Evolutionary conservation across 176 grass and related monocot genomes (phyloP).

Genomic region (Hyparrhenia diplandra): DNA sequence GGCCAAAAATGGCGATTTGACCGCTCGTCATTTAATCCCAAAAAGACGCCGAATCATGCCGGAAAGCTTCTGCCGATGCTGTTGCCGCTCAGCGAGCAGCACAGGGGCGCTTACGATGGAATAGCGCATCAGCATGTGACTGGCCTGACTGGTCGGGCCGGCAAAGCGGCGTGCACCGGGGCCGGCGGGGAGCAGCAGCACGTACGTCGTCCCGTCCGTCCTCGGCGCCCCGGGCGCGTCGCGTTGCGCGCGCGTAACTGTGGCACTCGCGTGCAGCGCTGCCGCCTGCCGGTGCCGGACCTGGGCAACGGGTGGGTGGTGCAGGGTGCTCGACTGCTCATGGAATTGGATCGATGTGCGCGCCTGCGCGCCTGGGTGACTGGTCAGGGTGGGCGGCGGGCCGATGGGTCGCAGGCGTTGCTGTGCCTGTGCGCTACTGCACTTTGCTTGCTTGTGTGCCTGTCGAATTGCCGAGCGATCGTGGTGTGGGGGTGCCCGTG

Average conservation of each 20-base stretch:
- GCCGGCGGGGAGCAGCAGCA: not conserved
- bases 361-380: not conserved
- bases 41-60: slow-evolving; percentile 14
- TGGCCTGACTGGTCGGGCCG: not conserved
- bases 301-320: not conserved
- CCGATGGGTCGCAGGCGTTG: not conserved
- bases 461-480: not conserved
- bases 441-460: not conserved
- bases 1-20: slow-evolving; percentile 8
- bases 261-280: not conserved
- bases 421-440: not conserved
- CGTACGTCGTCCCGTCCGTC: slow-evolving; percentile 2
- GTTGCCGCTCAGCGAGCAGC: slow-evolving; percentile 2
- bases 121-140: slow-evolving; percentile 25
- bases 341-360: too few species aligned
- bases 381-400: not conserved
- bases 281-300: too few species aligned
- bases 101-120: not conserved
- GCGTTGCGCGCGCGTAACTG: not conserved
- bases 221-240: not conserved
- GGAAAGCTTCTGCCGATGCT: not conserved
- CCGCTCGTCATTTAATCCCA: slow-evolving; percentile 27
- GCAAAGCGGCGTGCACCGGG: not conserved
- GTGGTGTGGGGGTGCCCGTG: not conserved
- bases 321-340: too few species aligned